Evolutionary conservation across 371 early-diverging fungal genomes (phyloP), one percentile per base, ranked within the genome.

Genomic region (Mucor saturninus): DNA sequence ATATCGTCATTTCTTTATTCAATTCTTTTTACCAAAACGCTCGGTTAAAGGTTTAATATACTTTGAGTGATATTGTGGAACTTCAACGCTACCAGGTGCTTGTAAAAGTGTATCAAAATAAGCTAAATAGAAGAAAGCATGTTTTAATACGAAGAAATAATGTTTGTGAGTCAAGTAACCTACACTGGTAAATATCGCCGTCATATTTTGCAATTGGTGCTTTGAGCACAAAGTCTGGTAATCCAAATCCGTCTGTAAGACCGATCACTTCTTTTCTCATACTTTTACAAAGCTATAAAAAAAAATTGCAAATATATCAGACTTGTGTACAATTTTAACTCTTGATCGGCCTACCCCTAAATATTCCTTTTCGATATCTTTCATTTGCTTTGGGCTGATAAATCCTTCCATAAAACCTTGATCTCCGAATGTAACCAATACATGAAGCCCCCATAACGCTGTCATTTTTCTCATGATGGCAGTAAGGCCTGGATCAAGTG

Each of bases 151-250:
- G 21, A 21, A 21, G 21, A 21, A 0, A 21, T 21, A 21, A 21
- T 21, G 21, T 21, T 21, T 21, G 21, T 21, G 21, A 21, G 21
- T 21, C 9, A 28, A 11, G 14, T 2, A 26, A 37, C 59, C 69
- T 74, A 80, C 80, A 57, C 30, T 74, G 67, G 69, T 89, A 89
- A 52, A 87, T 86, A 59, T 86, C 67, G 15, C 89, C 89, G 62
- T 88, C 86, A 38, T 81, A 80, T 55, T 79, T 76, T 28, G 80
- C 89, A 62, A 89, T 84, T 2, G 89, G 89, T 9, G 87, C 84
- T 69, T 87, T 88, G 49, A 88, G 56, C 38, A 88, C 68, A 68
- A 84, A 89, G 59, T 89, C 89, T 2, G 89, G 89, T 39, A 82
- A 76, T 5, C 76, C 80, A 68, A 81, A 87, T 10, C 83, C 85